Base-by-base conservation (phyloP, 768 basidiomycete species). In the Tulasnella calospora region DNA sequence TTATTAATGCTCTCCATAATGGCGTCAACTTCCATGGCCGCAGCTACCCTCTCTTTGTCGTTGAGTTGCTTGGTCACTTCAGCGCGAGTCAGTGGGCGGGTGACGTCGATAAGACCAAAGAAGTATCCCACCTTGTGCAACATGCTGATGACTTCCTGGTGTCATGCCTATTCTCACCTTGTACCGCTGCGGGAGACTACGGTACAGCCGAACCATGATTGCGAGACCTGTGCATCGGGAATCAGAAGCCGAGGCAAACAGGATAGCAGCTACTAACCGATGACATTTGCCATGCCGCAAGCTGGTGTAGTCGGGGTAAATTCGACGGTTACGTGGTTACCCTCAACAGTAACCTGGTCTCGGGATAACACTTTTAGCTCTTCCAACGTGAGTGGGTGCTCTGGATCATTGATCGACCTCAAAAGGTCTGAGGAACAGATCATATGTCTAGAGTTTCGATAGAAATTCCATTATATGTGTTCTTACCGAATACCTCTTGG, bases 251-350 rank as follows among this genome's bases (percentile, higher is more conserved):
- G 44, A 44, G 44, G 15, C 61, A 57, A 35, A 69, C 70, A 70
- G 33, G 9, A 38, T 4, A 8, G 67, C 76, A 30, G 27, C 7
- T 17, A 83, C 88, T 78, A 81, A 93, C 96, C 97, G 78, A 99
- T 99, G 74, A 98, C 86, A 2, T 96, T 98, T 13, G 95, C 96
- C 94, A 96, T 95, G 72, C 95, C 95, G 80, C 97, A 99, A 82
- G 98, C 96, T 13, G 98, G 97, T 21, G 98, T 94, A 0, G 98
- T 99, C 4, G 98, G 97, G 7, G 98, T 99, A 82, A 99, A 96
- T 83, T 97, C 95, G 80, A 99, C 92, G 46, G 89, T 86, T 74
- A 99, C 87, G 85, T 86, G 69, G 80, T 85, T 81, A 15, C 84
- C 84, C 6, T 85, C 83, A 51, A 92, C 85, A 17, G 86, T 85